These are phyloP conservation scores for Globisporangium megalacanthum DNA, from an alignment of 352 stramenopile genomes.

Conservation along the genomic window DNA sequence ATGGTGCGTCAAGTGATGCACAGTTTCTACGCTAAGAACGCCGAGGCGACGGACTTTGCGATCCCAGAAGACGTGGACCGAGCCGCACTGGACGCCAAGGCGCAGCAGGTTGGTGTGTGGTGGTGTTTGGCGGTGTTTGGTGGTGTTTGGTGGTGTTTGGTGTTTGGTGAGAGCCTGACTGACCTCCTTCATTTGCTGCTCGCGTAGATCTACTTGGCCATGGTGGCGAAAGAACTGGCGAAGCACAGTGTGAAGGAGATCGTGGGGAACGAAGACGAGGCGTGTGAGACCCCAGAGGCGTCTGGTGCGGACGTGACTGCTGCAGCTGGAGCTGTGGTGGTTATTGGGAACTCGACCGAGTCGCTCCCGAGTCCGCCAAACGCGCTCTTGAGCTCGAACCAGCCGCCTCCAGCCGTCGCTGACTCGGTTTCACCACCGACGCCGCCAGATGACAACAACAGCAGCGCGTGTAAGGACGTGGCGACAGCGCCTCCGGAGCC, in stretches of 20 bases:
- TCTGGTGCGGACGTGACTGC: not conserved
- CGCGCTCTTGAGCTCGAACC: slow-evolving; percentile 1
- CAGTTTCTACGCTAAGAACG: slow-evolving; percentile 71
- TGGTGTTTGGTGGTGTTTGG: too few relatives aligned
- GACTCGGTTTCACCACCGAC: not conserved
- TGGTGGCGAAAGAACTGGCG: slow-evolving; percentile 46
- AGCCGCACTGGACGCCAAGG: slow-evolving; percentile 32
- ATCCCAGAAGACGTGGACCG: slow-evolving; percentile 57
- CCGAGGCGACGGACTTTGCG: slow-evolving; percentile 56
- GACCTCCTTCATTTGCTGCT: not conserved
- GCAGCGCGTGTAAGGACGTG: not conserved
- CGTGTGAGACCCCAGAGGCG: slow-evolving; percentile 3
- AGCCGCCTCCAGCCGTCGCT: not conserved
- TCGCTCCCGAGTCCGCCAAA: slow-evolving; percentile 3
- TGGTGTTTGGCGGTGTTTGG: not conserved
- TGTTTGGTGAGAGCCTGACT: too few relatives aligned
- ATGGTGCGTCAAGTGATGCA: slow-evolving; percentile 81
- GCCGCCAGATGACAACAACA: not conserved
- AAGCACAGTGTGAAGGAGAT: slow-evolving; percentile 26
- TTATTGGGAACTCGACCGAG: not conserved
- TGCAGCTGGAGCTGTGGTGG: not conserved
- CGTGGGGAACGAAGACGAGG: slow-evolving; percentile 1
- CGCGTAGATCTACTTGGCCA: slow-evolving; percentile 42
- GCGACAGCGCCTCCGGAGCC: slow-evolving; percentile 7
- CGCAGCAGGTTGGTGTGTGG: slow-evolving; percentile 25